Evolutionary conservation across 352 stramenopile species (phyloP), one percentile per base, ranked within the genome.

Genomic region (Globisporangium spinosum): DNA sequence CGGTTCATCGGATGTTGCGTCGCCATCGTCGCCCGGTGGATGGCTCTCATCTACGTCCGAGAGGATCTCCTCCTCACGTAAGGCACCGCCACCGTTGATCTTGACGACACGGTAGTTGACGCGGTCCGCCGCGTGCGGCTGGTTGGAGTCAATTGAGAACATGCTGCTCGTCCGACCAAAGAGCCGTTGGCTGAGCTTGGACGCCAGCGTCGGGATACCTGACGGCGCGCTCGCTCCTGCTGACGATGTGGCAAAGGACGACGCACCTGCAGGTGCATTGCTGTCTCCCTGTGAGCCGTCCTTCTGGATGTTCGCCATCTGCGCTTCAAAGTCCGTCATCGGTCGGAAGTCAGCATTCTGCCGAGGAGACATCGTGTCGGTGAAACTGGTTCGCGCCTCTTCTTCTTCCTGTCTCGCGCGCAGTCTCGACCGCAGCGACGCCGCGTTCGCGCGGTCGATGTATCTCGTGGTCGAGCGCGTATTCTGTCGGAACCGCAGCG

Each of bases 381-480:
- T 20, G 10, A 73, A 73, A 34, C 79, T 70, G 29, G 75, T 79
- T 40, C 80, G 75, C 22, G 71, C 71, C 4, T 77, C 67, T 60
- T 89, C 82, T 51, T 93, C 81, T 55, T 84, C 58, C 34, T 77
- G 70, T 12, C 85, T 62, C 0, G 83, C 84, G 3, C 82, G 79
- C 32, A 94, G 58, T 35, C 85, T 66, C 0, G 78, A 85, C 1
- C 76, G 63, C 51, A 94, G 66, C 17, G 86, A 90, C 29, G 77
- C 77, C 0, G 83, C 84, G 62, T 94, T 94, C 1, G 83, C 74
- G 9, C 79, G 83, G 38, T 90, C 83, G 32, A 94, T 92, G 65
- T 94, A 92, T 25, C 86, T 59, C 25, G 86, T 94, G 0, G 81
- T 91, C 2, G 83, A 89, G 23, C 86, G 80, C 29, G 83, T 90